phyloP scores from a whole-genome alignment of 257 asterid species.

The Solanum appendiculatum region DNA sequence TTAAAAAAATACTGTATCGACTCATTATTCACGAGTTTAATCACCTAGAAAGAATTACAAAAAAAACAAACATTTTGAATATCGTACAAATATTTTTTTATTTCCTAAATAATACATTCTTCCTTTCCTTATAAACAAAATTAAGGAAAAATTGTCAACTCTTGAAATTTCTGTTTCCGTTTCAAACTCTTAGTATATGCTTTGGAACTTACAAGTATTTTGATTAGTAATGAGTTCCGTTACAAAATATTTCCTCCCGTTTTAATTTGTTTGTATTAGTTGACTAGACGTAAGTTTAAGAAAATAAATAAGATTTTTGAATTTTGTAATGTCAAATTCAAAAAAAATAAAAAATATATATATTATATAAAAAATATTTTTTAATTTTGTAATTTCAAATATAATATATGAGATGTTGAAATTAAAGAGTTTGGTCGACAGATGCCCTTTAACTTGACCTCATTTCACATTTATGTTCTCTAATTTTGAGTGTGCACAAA shows the following conservation, averaged over 20 bases:
- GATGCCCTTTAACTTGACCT: too few relatives aligned
- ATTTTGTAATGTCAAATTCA: too few relatives aligned
- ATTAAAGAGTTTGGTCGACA: too few relatives aligned
- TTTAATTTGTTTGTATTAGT: background rate
- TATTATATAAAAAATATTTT: too few relatives aligned
- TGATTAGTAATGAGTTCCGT: background rate
- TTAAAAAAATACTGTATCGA: background rate
- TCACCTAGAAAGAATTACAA: background rate
- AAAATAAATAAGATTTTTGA: background rate
- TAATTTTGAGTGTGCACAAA: too few relatives aligned
- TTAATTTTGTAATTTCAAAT: too few relatives aligned
- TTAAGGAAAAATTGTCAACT: background rate
- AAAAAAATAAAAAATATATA: too few relatives aligned
- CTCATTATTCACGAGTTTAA: background rate
- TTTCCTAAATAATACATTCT: background rate
- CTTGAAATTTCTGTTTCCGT: background rate
- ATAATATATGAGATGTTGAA: too few relatives aligned
- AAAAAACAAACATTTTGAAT: background rate
- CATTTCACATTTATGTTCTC: too few relatives aligned
- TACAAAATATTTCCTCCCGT: background rate
- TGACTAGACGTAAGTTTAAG: background rate
- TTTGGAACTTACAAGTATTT: background rate
- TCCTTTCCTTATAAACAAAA: background rate
- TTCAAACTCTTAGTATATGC: background rate
- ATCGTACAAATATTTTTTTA: background rate